Percentiles rank a stretch among this genome's conserved stretches.
These are phyloP conservation scores for Alternaria sp. DNA, from an alignment of 2,329 filamentous ascomycete genomes.

Conservation along the genomic window DNA sequence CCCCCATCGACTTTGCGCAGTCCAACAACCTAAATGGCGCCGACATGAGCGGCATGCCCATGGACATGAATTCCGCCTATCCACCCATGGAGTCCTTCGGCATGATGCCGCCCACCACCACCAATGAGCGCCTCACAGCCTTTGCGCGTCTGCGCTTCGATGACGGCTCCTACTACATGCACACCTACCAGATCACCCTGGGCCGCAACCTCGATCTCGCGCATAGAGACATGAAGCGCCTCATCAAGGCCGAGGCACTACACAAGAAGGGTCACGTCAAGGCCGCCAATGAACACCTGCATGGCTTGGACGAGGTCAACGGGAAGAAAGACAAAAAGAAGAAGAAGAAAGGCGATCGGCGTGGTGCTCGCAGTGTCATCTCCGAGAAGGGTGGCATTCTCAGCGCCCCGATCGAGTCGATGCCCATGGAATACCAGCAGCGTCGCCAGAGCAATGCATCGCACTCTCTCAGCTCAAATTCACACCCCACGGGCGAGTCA, in stretches of 20 bases:
- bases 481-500: slow-evolving; percentile 46
- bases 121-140: slow-evolving; percentile 57
- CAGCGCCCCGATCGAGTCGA: slow-evolving; percentile 38
- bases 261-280: slow-evolving; percentile 33
- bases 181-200: slow-evolving; percentile 73
- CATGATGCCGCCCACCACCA: slow-evolving; percentile 17
- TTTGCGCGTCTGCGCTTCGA: slow-evolving; percentile 73
- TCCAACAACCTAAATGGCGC: slow-evolving; percentile 16
- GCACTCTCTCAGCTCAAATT: slow-evolving; percentile 60
- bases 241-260: slow-evolving; percentile 36
- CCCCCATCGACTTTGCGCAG: slow-evolving; percentile 28
- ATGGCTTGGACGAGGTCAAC: slow-evolving; percentile 1
- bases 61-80: slow-evolving; percentile 17
- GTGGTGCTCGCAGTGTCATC: slow-evolving; percentile 64
- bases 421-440: slow-evolving; percentile 45
- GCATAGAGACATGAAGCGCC: slow-evolving; percentile 60
- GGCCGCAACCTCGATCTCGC: slow-evolving; percentile 67
- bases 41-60: slow-evolving; percentile 17
- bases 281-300: slow-evolving; percentile 30
- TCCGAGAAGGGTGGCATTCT: slow-evolving; percentile 74
- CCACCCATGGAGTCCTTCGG: slow-evolving; percentile 10
- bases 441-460: slow-evolving; percentile 47
- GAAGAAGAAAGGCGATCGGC: slow-evolving; percentile 59
- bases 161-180: slow-evolving; percentile 81
- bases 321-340: slow-evolving; percentile 48